These are phyloP conservation scores for Colletotrichum abscissum DNA, from an alignment of 2,329 filamentous ascomycete genomes.

Conservation along the genomic window DNA sequence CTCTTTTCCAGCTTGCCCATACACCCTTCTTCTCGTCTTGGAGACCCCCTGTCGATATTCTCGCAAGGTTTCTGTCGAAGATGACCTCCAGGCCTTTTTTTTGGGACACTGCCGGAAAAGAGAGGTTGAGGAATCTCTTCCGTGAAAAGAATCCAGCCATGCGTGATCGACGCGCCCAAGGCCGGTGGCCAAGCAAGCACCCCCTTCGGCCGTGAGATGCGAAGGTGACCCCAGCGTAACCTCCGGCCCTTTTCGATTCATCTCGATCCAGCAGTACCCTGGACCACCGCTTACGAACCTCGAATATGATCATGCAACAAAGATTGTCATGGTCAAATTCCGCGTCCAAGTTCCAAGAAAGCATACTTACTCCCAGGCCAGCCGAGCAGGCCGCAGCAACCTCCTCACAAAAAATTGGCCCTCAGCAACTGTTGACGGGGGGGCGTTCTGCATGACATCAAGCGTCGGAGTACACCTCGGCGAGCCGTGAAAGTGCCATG, in stretches of 20 bases:
- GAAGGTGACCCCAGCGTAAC: slow-evolving; percentile 21
- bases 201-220: slow-evolving; percentile 14
- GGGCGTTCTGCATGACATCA: slow-evolving; percentile 32
- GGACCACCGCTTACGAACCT: slow-evolving; percentile 21
- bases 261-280: slow-evolving; percentile 27
- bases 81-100: slow-evolving; percentile 21
- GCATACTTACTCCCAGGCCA: slow-evolving; percentile 6
- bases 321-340: slow-evolving; percentile 21
- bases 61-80: slow-evolving; percentile 20
- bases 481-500: slow-evolving; percentile 10
- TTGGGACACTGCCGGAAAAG: not conserved
- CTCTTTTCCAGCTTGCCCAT: not conserved
- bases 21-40: slow-evolving; percentile 2
- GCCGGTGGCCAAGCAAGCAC: slow-evolving; percentile 13
- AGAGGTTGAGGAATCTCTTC: not conserved
- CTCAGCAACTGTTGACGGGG: slow-evolving; percentile 9
- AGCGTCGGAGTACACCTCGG: slow-evolving; percentile 23
- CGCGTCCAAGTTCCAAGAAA: slow-evolving; percentile 4
- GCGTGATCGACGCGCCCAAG: slow-evolving; percentile 29
- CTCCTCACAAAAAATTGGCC: slow-evolving; percentile 5
- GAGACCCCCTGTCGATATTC: slow-evolving; percentile 8
- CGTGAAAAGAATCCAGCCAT: not conserved
- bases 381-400: slow-evolving; percentile 3
- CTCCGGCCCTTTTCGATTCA: slow-evolving; percentile 23
- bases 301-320: slow-evolving; percentile 20